Evolutionary conservation across 495 filamentous ascomycete genomes (phyloP).

Genomic region (Annulohypoxylon nitens): DNA sequence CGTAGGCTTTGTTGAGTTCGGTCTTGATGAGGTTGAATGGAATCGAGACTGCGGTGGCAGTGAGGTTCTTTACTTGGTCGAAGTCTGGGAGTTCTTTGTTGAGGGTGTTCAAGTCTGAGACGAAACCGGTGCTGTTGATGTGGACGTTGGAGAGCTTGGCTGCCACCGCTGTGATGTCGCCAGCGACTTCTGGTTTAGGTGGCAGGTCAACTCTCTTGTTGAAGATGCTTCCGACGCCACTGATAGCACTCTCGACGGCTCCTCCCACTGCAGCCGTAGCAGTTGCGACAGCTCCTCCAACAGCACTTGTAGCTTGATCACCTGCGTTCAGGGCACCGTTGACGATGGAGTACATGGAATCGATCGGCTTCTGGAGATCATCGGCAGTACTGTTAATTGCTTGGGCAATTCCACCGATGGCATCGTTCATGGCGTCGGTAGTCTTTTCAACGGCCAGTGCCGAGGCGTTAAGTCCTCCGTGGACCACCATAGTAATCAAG

Average conservation of each 20-base stretch:
- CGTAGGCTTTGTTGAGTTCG: conserved; percentile 73
- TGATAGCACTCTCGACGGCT: conserved; percentile 57
- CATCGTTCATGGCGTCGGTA: conserved; percentile 77
- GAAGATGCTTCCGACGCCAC: conserved; percentile 39
- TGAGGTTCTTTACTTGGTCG: conserved; percentile 81
- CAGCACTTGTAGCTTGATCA: conserved; percentile 60
- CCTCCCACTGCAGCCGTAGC: conserved; percentile 66
- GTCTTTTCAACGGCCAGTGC: conserved; percentile 77
- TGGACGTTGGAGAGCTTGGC: conserved; percentile 72
- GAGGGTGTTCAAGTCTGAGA: conserved; percentile 72
- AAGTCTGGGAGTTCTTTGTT: conserved; percentile 87
- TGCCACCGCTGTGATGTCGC: conserved; percentile 61
- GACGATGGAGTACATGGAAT: conserved; percentile 69
- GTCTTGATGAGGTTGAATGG: conserved; percentile 85
- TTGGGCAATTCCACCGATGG: conserved; percentile 72
- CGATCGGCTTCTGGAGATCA: conserved; percentile 70
- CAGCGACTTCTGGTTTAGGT: conserved; percentile 69
- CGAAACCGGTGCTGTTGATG: conserved; percentile 73
- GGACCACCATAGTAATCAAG: conserved; percentile 82
- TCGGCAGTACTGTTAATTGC: conserved; percentile 69
- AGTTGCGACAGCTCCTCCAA: conserved; percentile 62
- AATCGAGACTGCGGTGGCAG: conserved; percentile 73
- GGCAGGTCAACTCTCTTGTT: conserved; percentile 51
- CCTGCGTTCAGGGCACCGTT: conserved; percentile 65
- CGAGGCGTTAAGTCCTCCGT: conserved; percentile 78